Base-by-base conservation (phyloP, 139 green algal species). In the Penium margaritaceum region DNA sequence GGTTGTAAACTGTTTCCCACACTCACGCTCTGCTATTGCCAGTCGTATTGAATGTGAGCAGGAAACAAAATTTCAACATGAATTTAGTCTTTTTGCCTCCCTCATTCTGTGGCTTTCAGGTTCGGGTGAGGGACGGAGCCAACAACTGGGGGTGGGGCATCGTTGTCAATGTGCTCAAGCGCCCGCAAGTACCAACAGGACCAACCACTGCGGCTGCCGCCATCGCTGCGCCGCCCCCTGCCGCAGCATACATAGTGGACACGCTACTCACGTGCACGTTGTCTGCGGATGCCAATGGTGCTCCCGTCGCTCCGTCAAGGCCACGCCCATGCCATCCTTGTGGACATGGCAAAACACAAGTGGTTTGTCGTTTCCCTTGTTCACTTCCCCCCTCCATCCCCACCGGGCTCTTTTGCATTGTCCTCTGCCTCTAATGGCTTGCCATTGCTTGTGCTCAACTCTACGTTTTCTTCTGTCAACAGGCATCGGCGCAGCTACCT, bases 111-210 rank as follows among this genome's bases (percentile, higher is more conserved):
- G 9, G 29, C 46, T 14, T 70, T 32, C 72, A 78, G 72, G 34
- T 81, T 17, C 55, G 44, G 17, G 63, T 79, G 62, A 24, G 33
- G 63, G 54, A 82, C 41, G 76, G 72, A 1, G 9, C 37, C 12
- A 46, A 73, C 35, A 83, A 95, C 39, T 97, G 90, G 90, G 90
- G 90, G 21, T 96, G 86, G 83, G 91, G 88, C 12, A 80, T 96
- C 6, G 78, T 95, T 1, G 80, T 96, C 5, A 74, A 55, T 30
- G 74, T 81, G 24, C 17, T 71, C 19, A 79, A 74, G 46, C 14
- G 32, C 15, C 17, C 21, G 53, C 70, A n/a, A n/a, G n/a, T n/a
- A n/a, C n/a, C n/a, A n/a, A n/a, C n/a, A n/a, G n/a, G n/a, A n/a
- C n/a, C n/a, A n/a, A 30, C 17, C 6, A 38, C 32, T 0, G 43